These are phyloP conservation scores for Suillus placidus DNA, from an alignment of 768 basidiomycete species.

Conservation along the genomic window DNA sequence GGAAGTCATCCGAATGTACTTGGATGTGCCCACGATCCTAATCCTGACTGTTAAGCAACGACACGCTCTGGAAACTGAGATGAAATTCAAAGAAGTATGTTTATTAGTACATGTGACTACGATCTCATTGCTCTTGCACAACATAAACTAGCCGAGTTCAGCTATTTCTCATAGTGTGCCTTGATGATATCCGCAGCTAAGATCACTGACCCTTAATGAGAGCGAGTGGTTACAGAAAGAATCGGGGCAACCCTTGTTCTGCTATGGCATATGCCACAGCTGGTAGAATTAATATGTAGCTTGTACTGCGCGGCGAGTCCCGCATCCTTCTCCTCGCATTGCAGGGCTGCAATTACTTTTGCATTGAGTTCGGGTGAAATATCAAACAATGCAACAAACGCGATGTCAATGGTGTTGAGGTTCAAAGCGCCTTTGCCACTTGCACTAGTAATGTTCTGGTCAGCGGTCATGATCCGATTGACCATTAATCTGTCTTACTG, in stretches of 20 bases:
- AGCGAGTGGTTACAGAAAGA: too few relatives aligned
- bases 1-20: too few relatives aligned
- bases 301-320: slow-evolving; percentile 1
- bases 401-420: neutral
- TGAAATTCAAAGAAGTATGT: neutral
- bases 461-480: neutral
- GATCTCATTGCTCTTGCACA: neutral
- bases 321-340: neutral
- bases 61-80: too few relatives aligned
- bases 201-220: too few relatives aligned
- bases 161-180: neutral
- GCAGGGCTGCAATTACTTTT: neutral
- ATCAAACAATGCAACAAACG: neutral
- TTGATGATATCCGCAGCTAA: neutral
- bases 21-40: too few relatives aligned
- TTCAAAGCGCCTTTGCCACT: neutral
- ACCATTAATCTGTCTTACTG: neutral
- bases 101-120: neutral
- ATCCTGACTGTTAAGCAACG: too few relatives aligned
- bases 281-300: neutral
- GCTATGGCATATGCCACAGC: too few relatives aligned
- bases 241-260: too few relatives aligned
- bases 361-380: neutral
- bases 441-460: neutral
- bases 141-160: neutral